A percentile compares a stretch with the other conserved stretches of the same genome.
Evolutionary conservation across 2,329 filamentous ascomycete genomes (phyloP).

Genomic region (Arthrobotrys entomopaga): DNA sequence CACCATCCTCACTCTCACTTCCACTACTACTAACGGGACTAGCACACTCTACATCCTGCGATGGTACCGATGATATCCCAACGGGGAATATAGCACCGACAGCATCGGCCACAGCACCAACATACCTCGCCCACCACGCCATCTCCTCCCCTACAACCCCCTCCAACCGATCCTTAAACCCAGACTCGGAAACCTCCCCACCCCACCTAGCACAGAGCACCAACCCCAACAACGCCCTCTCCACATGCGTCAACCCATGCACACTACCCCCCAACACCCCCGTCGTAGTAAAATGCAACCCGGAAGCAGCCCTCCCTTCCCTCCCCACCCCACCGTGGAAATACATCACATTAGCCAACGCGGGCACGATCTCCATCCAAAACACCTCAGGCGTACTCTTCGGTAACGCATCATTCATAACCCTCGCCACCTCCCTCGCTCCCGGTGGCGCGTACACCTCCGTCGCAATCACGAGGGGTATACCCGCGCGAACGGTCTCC

Average conservation of each 20-base stretch:
- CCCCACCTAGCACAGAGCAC: constrained; percentile 80
- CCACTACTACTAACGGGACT: constrained; percentile 57
- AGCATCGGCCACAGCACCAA: constrained; percentile 70
- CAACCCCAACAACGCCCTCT: constrained; percentile 76
- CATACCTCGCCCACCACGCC: constrained; percentile 74
- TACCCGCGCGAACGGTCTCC: constrained; percentile 69
- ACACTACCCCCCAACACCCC: constrained; percentile 71
- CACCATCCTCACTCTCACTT: constrained; percentile 60
- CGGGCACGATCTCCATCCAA: constrained; percentile 65
- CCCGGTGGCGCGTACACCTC: constrained; percentile 65
- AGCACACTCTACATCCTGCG: background rate
- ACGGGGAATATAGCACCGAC: constrained; percentile 72
- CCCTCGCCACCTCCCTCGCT: constrained; percentile 63
- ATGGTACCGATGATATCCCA: constrained; percentile 63
- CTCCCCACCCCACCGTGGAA: constrained; percentile 67
- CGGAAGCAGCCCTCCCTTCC: constrained; percentile 71
- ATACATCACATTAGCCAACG: constrained; percentile 71
- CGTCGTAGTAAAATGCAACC: constrained; percentile 77
- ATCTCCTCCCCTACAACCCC: constrained; percentile 67
- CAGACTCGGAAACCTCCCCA: constrained; percentile 70
- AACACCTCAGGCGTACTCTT: constrained; percentile 62
- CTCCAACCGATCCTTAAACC: constrained; percentile 68
- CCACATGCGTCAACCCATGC: constrained; percentile 78
- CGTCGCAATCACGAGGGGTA: constrained; percentile 75
- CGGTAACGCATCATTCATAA: constrained; percentile 67